phyloP scores from a whole-genome alignment of 169 alveolate genomes.

The Plasmodium gonderi region DNA sequence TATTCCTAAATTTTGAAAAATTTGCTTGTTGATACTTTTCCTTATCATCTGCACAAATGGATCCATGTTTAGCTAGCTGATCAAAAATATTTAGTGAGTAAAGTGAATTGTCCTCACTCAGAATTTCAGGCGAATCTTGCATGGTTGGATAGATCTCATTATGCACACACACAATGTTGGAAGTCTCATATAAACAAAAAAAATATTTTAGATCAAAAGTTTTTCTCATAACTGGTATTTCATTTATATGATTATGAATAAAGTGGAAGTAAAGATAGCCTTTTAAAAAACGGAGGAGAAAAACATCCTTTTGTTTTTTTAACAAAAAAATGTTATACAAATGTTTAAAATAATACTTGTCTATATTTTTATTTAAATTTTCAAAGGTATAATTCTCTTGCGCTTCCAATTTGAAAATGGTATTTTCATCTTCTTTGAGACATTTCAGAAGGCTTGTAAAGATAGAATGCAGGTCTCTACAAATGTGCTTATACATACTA shows the following conservation, averaged over 20 bases:
- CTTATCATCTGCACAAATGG: not conserved
- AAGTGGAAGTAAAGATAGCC: constrained; percentile 40
- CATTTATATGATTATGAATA: not conserved
- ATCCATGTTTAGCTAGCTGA: not conserved
- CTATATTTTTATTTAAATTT: constrained; percentile 28
- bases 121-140: not conserved
- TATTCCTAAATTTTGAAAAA: constrained; percentile 8
- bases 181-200: constrained; percentile 2
- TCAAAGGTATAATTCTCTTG: constrained; percentile 11
- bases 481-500: too few relatives aligned
- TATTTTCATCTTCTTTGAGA: not conserved
- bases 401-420: not conserved
- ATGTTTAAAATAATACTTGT: constrained; percentile 15
- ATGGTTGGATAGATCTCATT: not conserved
- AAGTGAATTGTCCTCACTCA: constrained; percentile 11
- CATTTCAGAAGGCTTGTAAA: constrained; percentile 1
- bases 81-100: constrained; percentile 15
- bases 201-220: not conserved
- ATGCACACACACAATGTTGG: not conserved
- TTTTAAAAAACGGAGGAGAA: constrained; percentile 14
- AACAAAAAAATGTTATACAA: constrained; percentile 34
- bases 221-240: not conserved
- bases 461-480: constrained; percentile 1
- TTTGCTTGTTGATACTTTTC: not conserved
- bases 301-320: constrained; percentile 6